Evolutionary conservation across 2,329 filamentous ascomycete genomes (phyloP), one percentile per base, ranked within the genome.

Genomic region (Thelonectria blattea): DNA sequence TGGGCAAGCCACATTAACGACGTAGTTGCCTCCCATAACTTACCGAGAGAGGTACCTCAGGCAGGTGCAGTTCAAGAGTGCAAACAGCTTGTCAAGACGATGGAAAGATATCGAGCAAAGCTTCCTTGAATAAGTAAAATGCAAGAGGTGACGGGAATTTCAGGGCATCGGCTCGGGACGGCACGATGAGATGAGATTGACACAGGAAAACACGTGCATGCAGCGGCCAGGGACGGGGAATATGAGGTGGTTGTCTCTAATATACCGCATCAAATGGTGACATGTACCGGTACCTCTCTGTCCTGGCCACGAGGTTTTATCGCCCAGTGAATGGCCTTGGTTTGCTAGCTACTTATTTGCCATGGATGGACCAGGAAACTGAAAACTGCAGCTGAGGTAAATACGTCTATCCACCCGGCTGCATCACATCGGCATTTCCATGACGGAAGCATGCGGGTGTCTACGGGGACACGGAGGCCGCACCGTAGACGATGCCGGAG

Each of bases 401-500:
- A 47, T 24, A 18, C n/a, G 32, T 47, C 49, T 60, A 50, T 53
- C 65, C 65, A 66, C 65, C 62, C 49, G 43, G 41, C 47, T 63
- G 46, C 60, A 43, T 61, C 49, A 24, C 43, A 32, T 60, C 48
- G 46, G 56, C 45, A 52, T 49, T 46, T 62, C 30, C 17, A 47
- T 22, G 18, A 24, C n/a, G 15, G 32, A 24, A 39, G 24, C 56
- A 22, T n/a, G 24, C 43, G 43, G 43, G 43, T 27, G 43, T 14
- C 43, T 18, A 45, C 22, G 39, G 22, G 24, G 20, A 45, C 46
- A 58, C 51, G 52, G 55, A 46, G 53, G 43, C 64, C 53, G 48
- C 53, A 56, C 64, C 60, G 67, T 65, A 57, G 64, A 43, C 37
- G 51, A 56, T 56, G 42, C 67, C 62, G 64, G 67, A 61, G 62